Base-by-base conservation (phyloP, 208 protist species). In the Jaenimonas drosophilae region DNA sequence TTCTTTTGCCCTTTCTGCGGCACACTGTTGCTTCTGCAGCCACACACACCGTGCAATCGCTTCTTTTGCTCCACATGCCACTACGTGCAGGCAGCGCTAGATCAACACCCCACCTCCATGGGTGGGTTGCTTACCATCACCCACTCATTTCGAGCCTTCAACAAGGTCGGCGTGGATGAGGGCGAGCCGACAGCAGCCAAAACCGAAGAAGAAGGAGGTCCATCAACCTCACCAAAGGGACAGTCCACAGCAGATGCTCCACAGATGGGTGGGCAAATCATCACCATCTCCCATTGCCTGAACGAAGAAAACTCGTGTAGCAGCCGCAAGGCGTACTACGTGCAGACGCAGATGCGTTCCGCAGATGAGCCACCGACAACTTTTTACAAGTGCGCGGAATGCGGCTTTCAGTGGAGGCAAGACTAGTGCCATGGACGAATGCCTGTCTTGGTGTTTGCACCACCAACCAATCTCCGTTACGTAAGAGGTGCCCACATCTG, bases 361-460 rank as follows among this genome's bases (percentile, higher is more conserved):
- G 96, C 96, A 4, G 97, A 99, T 81, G 97, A 99, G 73, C 97
- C 97, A 17, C 88, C 94, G 38, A 98, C 96, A 16, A 95, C 86
- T 2, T 98, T 99, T 64, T 98, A 95, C 56, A 90, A 81, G 52
- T 98, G 96, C 60, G 62, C 83, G n/a, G 78, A 94, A 49, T 98
- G 96, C 54, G 78, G 78, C 30, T 73, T 86, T 55, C 70, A 93
- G 55, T 98, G 96, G 96, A 60, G 72, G 4, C 81, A 90, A 36
- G 87, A 90, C 37, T 94, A 61, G 62, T 2, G 2, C 19, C 6
- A 20, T 17, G 30, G n/a, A n/a, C n/a, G n/a, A n/a, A n/a, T n/a
- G n/a, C n/a, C n/a, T n/a, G n/a, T n/a, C n/a, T n/a, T n/a, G n/a
- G n/a, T n/a, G n/a, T n/a, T n/a, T n/a, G n/a, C n/a, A n/a, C n/a